These are phyloP conservation scores for Nemania sp. DNA, from an alignment of 2,329 filamentous ascomycete genomes.

Conservation along the genomic window DNA sequence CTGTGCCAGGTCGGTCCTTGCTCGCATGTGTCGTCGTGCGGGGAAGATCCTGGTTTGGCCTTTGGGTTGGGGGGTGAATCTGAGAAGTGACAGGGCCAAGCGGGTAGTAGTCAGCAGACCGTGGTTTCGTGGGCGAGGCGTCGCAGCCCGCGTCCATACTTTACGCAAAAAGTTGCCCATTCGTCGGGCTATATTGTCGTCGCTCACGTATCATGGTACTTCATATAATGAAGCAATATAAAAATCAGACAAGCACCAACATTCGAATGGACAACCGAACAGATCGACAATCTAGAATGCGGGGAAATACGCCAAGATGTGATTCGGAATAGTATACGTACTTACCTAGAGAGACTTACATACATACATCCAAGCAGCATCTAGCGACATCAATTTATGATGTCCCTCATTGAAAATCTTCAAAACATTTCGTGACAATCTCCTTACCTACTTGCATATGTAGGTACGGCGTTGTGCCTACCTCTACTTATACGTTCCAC, in stretches of 20 bases:
- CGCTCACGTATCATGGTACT: slow-evolving; percentile 5
- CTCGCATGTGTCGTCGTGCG: slow-evolving; percentile 40
- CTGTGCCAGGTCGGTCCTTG: neutral
- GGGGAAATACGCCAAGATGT: slow-evolving; percentile 26
- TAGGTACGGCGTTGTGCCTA: neutral
- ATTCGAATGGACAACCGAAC: slow-evolving; percentile 9
- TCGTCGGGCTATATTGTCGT: slow-evolving; percentile 24
- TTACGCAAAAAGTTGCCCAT: slow-evolving; percentile 12
- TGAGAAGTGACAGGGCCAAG: slow-evolving; percentile 31
- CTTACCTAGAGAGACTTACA: neutral
- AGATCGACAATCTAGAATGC: slow-evolving; percentile 30
- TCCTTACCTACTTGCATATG: slow-evolving; percentile 3
- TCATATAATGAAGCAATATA: neutral
- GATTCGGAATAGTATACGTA: neutral
- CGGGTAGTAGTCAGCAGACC: slow-evolving; percentile 14
- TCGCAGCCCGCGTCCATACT: slow-evolving; percentile 14
- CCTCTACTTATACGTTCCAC: slow-evolving; percentile 6
- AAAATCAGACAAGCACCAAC: slow-evolving; percentile 4
- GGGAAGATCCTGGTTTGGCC: slow-evolving; percentile 31
- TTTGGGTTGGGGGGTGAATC: slow-evolving; percentile 22
- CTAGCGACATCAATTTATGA: slow-evolving; percentile 9
- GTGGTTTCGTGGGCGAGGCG: neutral
- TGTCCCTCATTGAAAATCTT: neutral
- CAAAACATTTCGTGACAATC: neutral
- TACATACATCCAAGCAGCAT: neutral